Conservation (phyloP, 2,329 filamentous ascomycete genomes). For the Ascochyta pisi region DNA sequence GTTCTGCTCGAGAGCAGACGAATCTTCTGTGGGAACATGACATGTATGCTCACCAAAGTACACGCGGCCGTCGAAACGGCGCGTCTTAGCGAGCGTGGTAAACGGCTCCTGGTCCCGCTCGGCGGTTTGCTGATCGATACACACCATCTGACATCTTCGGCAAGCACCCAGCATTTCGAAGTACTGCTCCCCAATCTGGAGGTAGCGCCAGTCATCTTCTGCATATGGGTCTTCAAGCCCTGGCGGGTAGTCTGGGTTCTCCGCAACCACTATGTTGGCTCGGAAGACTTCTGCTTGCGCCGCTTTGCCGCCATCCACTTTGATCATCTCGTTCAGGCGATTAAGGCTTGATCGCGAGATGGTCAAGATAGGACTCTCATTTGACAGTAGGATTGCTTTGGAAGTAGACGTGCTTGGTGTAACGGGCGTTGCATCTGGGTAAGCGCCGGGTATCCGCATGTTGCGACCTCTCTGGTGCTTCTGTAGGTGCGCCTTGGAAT, state of each 20-base stretch:
- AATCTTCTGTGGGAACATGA: conserved; percentile 43
- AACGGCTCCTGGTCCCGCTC: conserved; percentile 84
- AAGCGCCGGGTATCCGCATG: conserved; percentile 60
- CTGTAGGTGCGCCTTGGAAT: conserved; percentile 74
- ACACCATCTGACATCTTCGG: conserved; percentile 94
- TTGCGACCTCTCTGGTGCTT: conserved; percentile 48
- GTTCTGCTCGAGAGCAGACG: conserved; percentile 37
- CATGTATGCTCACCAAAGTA: conserved; percentile 83
- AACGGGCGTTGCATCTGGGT: conserved; percentile 55
- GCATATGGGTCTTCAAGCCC: conserved; percentile 68
- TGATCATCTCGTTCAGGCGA: conserved; percentile 76
- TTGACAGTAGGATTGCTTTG: conserved; percentile 78
- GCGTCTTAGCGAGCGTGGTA: conserved; percentile 84
- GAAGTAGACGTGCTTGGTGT: conserved; percentile 59
- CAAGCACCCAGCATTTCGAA: conserved; percentile 83
- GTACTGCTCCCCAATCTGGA: conserved; percentile 69
- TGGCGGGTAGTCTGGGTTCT: conserved; percentile 51
- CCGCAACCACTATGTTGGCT: conserved; percentile 81
- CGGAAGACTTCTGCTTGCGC: conserved; percentile 80
- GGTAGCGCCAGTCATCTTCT: conserved; percentile 77
- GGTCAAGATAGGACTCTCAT: conserved; percentile 91
- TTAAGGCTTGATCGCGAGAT: conserved; percentile 83
- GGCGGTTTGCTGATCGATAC: conserved; percentile 84
- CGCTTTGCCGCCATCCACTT: conserved; percentile 64
- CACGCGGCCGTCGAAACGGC: conserved; percentile 82